These are phyloP conservation scores for Xylaria hypoxylon DNA, from an alignment of 2,329 filamentous ascomycete genomes.

Conservation along the genomic window DNA sequence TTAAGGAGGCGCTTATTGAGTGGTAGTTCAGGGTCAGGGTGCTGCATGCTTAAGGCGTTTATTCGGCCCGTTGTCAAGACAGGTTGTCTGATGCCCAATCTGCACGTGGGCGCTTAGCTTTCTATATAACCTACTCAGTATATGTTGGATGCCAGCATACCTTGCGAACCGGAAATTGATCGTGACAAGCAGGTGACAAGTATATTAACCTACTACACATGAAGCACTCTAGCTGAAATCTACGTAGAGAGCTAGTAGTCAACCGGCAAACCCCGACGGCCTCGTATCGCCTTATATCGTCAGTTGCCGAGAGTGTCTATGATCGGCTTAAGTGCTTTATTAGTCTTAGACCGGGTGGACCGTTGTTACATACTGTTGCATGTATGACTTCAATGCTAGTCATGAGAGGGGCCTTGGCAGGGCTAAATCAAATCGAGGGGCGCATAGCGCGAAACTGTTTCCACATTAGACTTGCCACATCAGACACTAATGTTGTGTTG, in stretches of 20 bases:
- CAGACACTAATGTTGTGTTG: constrained; percentile 2
- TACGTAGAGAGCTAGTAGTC: neutral
- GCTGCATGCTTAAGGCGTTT: constrained; percentile 21
- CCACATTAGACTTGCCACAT: constrained; percentile 2
- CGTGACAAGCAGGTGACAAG: constrained; percentile 17
- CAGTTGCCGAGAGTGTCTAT: neutral
- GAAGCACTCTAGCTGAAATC: constrained; percentile 16
- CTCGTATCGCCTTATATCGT: neutral
- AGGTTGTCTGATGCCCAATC: constrained; percentile 3
- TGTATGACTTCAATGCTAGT: neutral
- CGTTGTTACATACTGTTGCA: neutral
- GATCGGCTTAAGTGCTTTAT: neutral
- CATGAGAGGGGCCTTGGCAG: neutral
- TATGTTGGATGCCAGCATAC: neutral
- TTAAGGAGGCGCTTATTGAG: neutral
- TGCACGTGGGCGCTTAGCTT: constrained; percentile 8
- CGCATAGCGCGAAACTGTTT: constrained; percentile 9
- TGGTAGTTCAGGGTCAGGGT: neutral
- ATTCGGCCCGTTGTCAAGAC: constrained; percentile 18
- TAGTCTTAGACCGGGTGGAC: neutral
- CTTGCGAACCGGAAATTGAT: constrained; percentile 4
- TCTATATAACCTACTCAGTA: constrained; percentile 14
- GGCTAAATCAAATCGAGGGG: neutral
- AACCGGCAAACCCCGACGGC: constrained; percentile 1
- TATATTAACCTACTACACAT: constrained; percentile 12